phyloP scores from a whole-genome alignment of 495 filamentous ascomycete species.

The Thozetella sp. region DNA sequence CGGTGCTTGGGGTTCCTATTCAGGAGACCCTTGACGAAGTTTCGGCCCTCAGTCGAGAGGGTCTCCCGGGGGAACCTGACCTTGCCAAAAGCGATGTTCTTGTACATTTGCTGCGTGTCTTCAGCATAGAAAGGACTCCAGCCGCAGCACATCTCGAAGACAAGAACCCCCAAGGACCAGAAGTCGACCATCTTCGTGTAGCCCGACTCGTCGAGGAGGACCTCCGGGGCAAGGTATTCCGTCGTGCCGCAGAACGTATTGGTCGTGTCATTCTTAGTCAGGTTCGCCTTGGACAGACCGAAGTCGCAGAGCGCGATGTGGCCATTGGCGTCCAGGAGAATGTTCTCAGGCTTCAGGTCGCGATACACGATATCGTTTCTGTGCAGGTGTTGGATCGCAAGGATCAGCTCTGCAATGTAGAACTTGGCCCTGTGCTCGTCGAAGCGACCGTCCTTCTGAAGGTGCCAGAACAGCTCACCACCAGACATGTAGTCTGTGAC shows the following conservation, averaged over 20 bases:
- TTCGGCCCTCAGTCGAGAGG: conserved; percentile 88
- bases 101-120: conserved; percentile 99
- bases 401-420: conserved; percentile 96
- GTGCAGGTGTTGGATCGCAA: conserved; percentile 94
- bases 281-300: conserved; percentile 94
- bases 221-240: conserved; percentile 95
- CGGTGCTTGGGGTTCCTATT: conserved; percentile 97
- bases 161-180: conserved; percentile 96
- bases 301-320: conserved; percentile 97
- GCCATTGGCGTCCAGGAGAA: conserved; percentile 87
- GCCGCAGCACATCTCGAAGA: conserved; percentile 99
- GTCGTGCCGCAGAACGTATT: conserved; percentile 99
- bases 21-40: conserved; percentile 96
- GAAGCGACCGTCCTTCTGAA: conserved; percentile 97
- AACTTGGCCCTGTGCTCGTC: conserved; percentile 95
- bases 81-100: conserved; percentile 99
- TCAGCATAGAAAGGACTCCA: conserved; percentile 99
- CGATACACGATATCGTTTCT: conserved; percentile 97
- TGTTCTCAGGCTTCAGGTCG: conserved; percentile 97
- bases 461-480: conserved; percentile 97
- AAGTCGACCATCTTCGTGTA: conserved; percentile 99
- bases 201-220: conserved; percentile 92
- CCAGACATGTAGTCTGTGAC: conserved; percentile 99
- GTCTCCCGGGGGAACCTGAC: conserved; percentile 96
- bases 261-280: conserved; percentile 93